Conservation (phyloP, 176 grass and related monocot species). For the Canna indica region DNA sequence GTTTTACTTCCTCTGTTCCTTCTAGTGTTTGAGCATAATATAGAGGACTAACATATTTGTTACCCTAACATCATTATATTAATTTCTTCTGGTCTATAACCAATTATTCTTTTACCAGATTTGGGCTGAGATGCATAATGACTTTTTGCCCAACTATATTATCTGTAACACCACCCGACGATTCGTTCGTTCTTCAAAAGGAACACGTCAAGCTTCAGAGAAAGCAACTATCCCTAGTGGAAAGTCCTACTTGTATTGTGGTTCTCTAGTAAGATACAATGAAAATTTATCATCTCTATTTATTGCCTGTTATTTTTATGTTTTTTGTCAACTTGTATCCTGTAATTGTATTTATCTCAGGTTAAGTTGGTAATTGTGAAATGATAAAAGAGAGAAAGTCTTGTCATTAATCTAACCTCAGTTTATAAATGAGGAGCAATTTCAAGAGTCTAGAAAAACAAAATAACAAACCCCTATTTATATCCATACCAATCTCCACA, state of each 20-base stretch:
- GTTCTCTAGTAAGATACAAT: conserved; percentile 59
- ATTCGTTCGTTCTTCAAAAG: conserved; percentile 75
- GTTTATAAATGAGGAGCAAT: too few relatives aligned
- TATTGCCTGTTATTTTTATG: background rate
- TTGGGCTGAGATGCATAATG: conserved; percentile 94
- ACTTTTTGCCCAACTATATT: conserved; percentile 96
- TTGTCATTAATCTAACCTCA: too few relatives aligned
- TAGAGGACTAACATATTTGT: background rate
- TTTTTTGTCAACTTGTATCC: background rate
- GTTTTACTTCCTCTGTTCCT: too few relatives aligned
- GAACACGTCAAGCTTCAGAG: conserved; percentile 50
- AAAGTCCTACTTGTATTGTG: conserved; percentile 77
- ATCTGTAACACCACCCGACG: conserved; percentile 95
- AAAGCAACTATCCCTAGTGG: conserved; percentile 50
- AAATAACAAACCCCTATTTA: too few relatives aligned
- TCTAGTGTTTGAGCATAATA: background rate
- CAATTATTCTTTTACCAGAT: conserved; percentile 32
- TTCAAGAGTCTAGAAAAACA: too few relatives aligned
- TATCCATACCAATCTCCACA: too few relatives aligned
- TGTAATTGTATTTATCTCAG: too few relatives aligned
- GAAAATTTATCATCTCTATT: background rate
- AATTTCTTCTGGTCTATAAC: too few relatives aligned
- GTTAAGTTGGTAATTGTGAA: too few relatives aligned
- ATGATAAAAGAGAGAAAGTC: too few relatives aligned
- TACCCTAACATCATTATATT: background rate